phyloP scores from a whole-genome alignment of 2,329 filamentous ascomycete species.

The Neonectria coccinea region DNA sequence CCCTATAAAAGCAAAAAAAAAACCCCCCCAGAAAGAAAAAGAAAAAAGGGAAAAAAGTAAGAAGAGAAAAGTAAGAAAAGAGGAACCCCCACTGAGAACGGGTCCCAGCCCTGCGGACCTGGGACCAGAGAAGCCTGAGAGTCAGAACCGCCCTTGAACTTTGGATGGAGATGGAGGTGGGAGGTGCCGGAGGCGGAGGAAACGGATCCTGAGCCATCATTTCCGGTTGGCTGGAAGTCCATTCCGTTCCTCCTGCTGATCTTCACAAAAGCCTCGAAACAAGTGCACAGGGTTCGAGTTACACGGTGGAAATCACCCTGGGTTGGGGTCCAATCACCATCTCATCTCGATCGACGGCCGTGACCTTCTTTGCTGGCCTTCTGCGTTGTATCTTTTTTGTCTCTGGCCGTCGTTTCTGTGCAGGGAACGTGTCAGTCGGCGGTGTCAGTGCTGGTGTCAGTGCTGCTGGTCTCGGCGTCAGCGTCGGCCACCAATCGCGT shows the following conservation, averaged over 20 bases:
- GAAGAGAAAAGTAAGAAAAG: background rate
- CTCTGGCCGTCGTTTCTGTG: conserved; percentile 12
- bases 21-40: background rate
- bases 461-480: conserved; percentile 20
- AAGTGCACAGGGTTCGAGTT: conserved; percentile 2
- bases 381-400: conserved; percentile 8
- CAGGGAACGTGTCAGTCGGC: conserved; percentile 27
- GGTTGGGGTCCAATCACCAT: conserved; percentile 1
- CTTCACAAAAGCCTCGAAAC: conserved; percentile 13
- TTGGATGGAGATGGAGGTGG: background rate
- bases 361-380: conserved; percentile 11
- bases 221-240: conserved; percentile 27
- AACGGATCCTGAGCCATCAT: conserved; percentile 11
- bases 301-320: background rate
- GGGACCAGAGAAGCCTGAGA: conserved; percentile 14
- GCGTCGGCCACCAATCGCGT: conserved; percentile 24
- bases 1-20: background rate
- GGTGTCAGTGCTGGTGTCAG: conserved; percentile 23
- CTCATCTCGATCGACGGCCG: conserved; percentile 20
- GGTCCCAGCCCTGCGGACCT: conserved; percentile 7
- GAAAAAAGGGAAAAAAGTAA: background rate
- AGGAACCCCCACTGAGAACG: conserved; percentile 3
- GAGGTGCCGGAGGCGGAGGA: conserved; percentile 9
- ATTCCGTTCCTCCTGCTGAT: conserved; percentile 20
- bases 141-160: background rate